Evolutionary conservation across 768 basidiomycete genomes (phyloP), one percentile per base, ranked within the genome.

Genomic region (Suillus sp.): DNA sequence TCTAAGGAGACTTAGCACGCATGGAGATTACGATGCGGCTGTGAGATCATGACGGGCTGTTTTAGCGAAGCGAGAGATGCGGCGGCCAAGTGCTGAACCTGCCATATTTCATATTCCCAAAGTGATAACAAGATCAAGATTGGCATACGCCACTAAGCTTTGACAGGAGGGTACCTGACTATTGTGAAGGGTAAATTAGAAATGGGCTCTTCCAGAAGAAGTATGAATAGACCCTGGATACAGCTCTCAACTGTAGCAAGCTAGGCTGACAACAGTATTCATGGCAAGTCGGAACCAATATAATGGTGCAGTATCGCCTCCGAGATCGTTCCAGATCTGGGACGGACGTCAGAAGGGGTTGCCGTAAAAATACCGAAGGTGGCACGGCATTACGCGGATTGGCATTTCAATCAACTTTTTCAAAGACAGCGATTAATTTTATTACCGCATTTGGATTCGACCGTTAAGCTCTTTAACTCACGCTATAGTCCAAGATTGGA

Each of bases 381-480:
- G 70, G 67, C 67, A 65, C 73, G 70, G 75, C 67, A 70, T 66
- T 65, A 67, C 57, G 64, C 64, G 64, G 59, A 72, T 70, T 64
- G 68, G 65, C 61, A 69, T 47, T 67, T 59, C 37, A 63, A 53
- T 67, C 61, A 59, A 34, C 27, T 59, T 57, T 60, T 73, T 74
- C 22, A 60, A 68, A 68, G 63, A 61, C 66, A 69, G 70, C 66
- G 66, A 66, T 13, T 54, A 51, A 30, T 51, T 51, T 9, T 51
- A 51, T 51, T 51, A 30, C 50, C 10, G 2, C 4, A 18, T 51
- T 32, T 30, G 50, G 69, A 69, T 70, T 69, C 71, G 71, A 65
- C 75, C 76, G 77, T 78, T 79, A 80, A 73, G 72, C 79, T 79
- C 76, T 76, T 79, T 72, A 74, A 74, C 77, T 78, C 74, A 75